Conservation (phyloP, 73 alveolate genomes). For the Symbiodinium natans region DNA sequence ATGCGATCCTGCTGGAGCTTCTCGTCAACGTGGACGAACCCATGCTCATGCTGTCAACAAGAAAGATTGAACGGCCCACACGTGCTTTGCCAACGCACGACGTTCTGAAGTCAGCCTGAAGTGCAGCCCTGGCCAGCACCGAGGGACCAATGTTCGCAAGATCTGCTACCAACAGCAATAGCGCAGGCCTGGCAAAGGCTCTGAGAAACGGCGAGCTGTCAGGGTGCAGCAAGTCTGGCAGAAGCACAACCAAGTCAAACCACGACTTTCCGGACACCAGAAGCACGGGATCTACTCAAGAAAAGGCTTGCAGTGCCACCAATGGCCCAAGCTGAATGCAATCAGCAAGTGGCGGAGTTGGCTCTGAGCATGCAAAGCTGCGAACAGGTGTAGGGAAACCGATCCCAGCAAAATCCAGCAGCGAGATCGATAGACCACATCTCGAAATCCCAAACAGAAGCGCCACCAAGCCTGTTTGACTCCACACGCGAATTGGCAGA, state of each 20-base stretch:
- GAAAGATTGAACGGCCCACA: not conserved
- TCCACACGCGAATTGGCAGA: not conserved
- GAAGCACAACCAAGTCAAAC: not conserved
- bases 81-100: not conserved
- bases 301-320: not conserved
- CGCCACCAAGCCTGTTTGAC: not conserved
- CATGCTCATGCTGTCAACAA: not conserved
- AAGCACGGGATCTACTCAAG: not conserved
- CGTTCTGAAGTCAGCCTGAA: not conserved
- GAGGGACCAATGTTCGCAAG: not conserved
- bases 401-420: not conserved
- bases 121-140: not conserved
- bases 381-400: not conserved
- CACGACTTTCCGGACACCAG: not conserved
- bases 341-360: not conserved
- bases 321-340: not conserved
- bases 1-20: not conserved
- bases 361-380: not conserved
- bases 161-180: not conserved
- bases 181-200: not conserved
- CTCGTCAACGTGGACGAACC: not conserved
- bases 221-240: constrained; percentile 11
- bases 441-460: not conserved
- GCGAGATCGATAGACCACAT: not conserved
- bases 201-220: not conserved